Evolutionary conservation across 2,329 filamentous ascomycete species (phyloP).

Genomic region (Fusarium mundagurra): DNA sequence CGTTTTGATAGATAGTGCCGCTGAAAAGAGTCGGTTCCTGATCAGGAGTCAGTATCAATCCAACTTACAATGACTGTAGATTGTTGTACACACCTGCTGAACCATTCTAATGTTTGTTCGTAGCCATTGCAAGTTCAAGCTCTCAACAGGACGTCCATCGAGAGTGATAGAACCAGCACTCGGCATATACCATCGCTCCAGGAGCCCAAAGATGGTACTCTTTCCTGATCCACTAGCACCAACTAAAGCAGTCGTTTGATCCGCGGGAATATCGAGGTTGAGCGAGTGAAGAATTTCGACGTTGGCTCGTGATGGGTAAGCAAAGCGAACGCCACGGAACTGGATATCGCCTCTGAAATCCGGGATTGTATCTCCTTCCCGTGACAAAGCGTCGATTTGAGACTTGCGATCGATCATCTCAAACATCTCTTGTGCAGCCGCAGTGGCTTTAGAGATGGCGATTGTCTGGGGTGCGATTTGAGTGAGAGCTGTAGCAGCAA

Average conservation of each 20-base stretch:
- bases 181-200: slow-evolving; percentile 69
- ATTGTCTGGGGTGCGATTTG: slow-evolving; percentile 59
- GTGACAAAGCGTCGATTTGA: slow-evolving; percentile 54
- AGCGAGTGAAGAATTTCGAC: slow-evolving; percentile 57
- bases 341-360: slow-evolving; percentile 57
- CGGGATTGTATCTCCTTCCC: slow-evolving; percentile 45
- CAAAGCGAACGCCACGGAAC: slow-evolving; percentile 60
- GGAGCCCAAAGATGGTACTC: slow-evolving; percentile 64
- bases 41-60: neutral
- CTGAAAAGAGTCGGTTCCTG: slow-evolving; percentile 65
- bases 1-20: slow-evolving; percentile 62
- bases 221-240: slow-evolving; percentile 68
- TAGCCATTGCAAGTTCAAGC: slow-evolving; percentile 62
- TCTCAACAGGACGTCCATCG: slow-evolving; percentile 54
- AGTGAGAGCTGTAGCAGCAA: slow-evolving; percentile 57
- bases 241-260: slow-evolving; percentile 64
- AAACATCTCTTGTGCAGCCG: slow-evolving; percentile 59
- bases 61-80: rapidly evolving
- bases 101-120: slow-evolving; percentile 63
- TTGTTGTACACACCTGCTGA: slow-evolving; percentile 47
- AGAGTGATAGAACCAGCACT: slow-evolving; percentile 56
- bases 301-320: slow-evolving; percentile 66
- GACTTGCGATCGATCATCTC: slow-evolving; percentile 58
- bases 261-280: slow-evolving; percentile 54
- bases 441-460: slow-evolving; percentile 57